Conservation (phyloP, 225 moss, liverwort and hornwort species). For the Anthoceros angustus region DNA sequence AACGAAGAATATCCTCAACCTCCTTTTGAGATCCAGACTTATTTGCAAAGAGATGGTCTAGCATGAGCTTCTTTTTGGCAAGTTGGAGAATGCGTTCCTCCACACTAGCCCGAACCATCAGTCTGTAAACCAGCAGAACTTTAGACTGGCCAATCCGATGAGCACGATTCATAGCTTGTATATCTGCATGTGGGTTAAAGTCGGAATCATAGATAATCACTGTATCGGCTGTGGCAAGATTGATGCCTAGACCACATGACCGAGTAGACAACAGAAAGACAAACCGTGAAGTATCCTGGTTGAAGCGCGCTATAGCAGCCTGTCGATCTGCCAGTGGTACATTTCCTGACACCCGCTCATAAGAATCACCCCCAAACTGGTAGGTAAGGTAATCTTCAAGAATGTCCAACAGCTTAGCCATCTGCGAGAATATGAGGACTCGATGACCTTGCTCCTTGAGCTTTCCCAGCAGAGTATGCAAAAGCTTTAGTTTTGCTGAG, state of each 20-base stretch:
- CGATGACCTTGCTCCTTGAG: slow-evolving; percentile 58
- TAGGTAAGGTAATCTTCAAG: slow-evolving; percentile 54
- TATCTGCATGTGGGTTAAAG: slow-evolving; percentile 63
- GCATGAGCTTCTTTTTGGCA: slow-evolving; percentile 44
- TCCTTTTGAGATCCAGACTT: slow-evolving; percentile 63
- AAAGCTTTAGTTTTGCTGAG: slow-evolving; percentile 66
- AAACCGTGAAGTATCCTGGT: slow-evolving; percentile 69
- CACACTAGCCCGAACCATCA: slow-evolving; percentile 60
- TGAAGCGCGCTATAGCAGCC: slow-evolving; percentile 56
- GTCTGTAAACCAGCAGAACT: slow-evolving; percentile 55
- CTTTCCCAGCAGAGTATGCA: slow-evolving; percentile 71
- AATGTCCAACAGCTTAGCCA: slow-evolving; percentile 65
- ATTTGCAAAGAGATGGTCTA: slow-evolving; percentile 53
- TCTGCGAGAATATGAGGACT: slow-evolving; percentile 66
- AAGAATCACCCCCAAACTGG: slow-evolving; percentile 50
- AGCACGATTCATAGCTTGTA: slow-evolving; percentile 77
- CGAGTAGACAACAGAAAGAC: slow-evolving; percentile 64
- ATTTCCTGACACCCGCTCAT: slow-evolving; percentile 66
- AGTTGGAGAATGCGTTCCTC: slow-evolving; percentile 80
- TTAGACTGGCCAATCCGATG: slow-evolving; percentile 54
- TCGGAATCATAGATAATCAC: slow-evolving; percentile 89
- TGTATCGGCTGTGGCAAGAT: slow-evolving; percentile 66
- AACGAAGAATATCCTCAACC: slow-evolving; percentile 55
- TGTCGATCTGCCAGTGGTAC: slow-evolving; percentile 46
- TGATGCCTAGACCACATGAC: slow-evolving; percentile 60